Percentiles rank a stretch among this genome's conserved stretches.
These are phyloP conservation scores for Metarhizium guizhouense DNA, from an alignment of 2,329 filamentous ascomycete species.

Conservation along the genomic window DNA sequence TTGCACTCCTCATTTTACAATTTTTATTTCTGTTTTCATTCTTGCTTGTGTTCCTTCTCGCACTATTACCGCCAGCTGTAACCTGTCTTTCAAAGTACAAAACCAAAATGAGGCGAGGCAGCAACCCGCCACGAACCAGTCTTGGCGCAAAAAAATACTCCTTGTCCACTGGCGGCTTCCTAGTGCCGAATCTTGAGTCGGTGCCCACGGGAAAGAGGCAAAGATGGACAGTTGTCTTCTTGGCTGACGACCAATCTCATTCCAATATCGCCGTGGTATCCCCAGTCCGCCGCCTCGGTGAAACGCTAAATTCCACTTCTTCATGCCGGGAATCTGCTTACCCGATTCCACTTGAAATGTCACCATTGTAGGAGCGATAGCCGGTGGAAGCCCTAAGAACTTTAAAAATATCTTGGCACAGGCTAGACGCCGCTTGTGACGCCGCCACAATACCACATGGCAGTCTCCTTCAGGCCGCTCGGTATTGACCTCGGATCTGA, in stretches of 20 bases:
- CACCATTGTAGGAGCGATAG: constrained; percentile 4
- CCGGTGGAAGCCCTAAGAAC: background rate
- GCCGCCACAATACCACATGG: background rate
- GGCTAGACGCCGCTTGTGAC: background rate
- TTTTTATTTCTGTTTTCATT: background rate
- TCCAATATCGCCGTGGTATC: background rate
- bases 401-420: constrained; percentile 1
- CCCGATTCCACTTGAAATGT: constrained; percentile 3
- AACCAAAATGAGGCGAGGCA: background rate
- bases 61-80: background rate
- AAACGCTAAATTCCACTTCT: background rate
- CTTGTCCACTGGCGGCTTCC: background rate
- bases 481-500: background rate
- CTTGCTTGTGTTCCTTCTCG: background rate
- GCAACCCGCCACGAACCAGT: background rate
- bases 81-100: background rate
- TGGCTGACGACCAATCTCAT: background rate
- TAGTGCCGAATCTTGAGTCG: background rate
- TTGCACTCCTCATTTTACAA: background rate
- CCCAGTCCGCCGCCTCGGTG: background rate
- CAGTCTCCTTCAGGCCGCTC: background rate
- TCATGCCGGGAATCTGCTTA: constrained; percentile 1
- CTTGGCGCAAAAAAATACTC: background rate
- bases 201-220: background rate
- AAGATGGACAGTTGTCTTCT: background rate